phyloP scores from a whole-genome alignment of 169 alveolate genomes.

The Babesia bigemina region DNA sequence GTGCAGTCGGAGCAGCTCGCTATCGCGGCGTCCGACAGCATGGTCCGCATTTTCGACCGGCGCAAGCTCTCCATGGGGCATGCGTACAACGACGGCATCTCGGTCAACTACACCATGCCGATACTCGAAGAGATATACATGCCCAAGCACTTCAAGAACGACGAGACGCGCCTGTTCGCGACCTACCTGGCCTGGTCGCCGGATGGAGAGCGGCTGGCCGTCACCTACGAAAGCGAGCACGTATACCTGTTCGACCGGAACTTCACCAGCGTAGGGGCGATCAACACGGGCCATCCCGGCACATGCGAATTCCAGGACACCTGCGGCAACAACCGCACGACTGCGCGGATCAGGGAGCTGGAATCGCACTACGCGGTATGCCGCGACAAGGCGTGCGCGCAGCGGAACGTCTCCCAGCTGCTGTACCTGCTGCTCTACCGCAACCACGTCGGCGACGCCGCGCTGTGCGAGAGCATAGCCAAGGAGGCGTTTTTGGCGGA shows the following conservation, averaged over 20 bases:
- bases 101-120: constrained; percentile 48
- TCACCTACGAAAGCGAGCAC: constrained; percentile 61
- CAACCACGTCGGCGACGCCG: constrained; percentile 33
- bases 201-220: constrained; percentile 60
- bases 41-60: constrained; percentile 70
- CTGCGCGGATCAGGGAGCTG: constrained; percentile 5
- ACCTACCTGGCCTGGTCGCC: constrained; percentile 58
- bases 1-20: constrained; percentile 63
- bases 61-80: constrained; percentile 49
- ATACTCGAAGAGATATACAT: constrained; percentile 48
- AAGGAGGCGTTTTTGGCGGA: not conserved
- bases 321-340: not conserved
- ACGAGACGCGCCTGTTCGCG: constrained; percentile 25
- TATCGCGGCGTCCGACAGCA: constrained; percentile 68
- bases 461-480: constrained; percentile 28
- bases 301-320: constrained; percentile 11
- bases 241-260: constrained; percentile 62
- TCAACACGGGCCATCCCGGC: constrained; percentile 6
- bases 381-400: constrained; percentile 8
- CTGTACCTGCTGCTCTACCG: constrained; percentile 18
- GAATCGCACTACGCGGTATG: constrained; percentile 21
- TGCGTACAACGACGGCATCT: constrained; percentile 29
- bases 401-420: constrained; percentile 12
- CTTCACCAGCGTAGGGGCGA: constrained; percentile 39
- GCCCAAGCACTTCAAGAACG: constrained; percentile 69